A percentile compares a stretch with the other conserved stretches of the same genome.
These are phyloP conservation scores for Sungouiella blattae DNA, from an alignment of 805 yeast species.

Conservation along the genomic window DNA sequence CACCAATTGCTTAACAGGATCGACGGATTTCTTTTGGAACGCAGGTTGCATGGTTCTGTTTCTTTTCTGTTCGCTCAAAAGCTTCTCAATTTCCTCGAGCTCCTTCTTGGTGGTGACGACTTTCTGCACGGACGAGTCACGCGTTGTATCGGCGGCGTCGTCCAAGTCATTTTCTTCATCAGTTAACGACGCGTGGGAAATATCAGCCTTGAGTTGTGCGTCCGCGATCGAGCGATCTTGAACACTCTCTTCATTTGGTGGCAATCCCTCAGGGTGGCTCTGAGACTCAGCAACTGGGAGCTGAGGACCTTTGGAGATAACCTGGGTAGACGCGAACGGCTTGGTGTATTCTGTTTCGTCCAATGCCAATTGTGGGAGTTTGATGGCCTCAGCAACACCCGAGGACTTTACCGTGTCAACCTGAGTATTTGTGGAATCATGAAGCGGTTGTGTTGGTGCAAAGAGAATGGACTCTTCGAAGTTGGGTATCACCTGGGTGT, in stretches of 20 bases:
- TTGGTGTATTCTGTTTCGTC: conserved; percentile 20
- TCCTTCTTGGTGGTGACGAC: conserved; percentile 21
- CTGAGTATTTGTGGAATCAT: conserved; percentile 4
- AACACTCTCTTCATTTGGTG: not conserved
- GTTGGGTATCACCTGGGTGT: conserved; percentile 14
- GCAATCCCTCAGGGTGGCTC: not conserved
- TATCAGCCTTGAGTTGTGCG: conserved; percentile 26
- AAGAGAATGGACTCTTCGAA: conserved; percentile 14
- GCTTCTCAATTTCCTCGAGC: conserved; percentile 29
- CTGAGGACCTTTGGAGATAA: not conserved
- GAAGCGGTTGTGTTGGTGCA: conserved; percentile 1
- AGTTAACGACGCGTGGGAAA: conserved; percentile 29
- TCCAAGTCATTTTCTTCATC: conserved; percentile 39
- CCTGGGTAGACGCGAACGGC: no score
- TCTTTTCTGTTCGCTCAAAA: conserved; percentile 33
- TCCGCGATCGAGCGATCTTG: conserved; percentile 1
- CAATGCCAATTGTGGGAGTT: conserved; percentile 32
- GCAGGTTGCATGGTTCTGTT: conserved; percentile 28
- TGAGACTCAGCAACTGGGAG: not conserved
- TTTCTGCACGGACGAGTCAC: conserved; percentile 19
- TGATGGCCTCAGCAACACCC: conserved; percentile 2
- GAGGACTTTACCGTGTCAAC: no score
- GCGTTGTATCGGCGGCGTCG: conserved; percentile 18
- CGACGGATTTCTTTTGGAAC: conserved; percentile 21
- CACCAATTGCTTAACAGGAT: conserved; percentile 30